phyloP scores from a whole-genome alignment of 2,329 filamentous ascomycete genomes.

The Curvularia verruculosa region DNA sequence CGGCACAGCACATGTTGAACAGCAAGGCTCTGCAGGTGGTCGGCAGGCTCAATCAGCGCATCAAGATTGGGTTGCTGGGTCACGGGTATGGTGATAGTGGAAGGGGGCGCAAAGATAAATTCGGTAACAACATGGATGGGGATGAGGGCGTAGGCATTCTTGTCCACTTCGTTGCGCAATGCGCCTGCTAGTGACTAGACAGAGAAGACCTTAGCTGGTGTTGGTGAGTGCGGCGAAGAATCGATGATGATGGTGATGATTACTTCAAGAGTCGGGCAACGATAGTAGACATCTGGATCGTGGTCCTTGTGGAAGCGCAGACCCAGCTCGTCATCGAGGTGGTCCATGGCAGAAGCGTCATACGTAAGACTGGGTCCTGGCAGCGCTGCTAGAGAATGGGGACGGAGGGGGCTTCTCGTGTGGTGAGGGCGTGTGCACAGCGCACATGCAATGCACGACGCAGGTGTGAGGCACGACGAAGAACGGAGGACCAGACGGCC shows the following conservation, averaged over 20 bases:
- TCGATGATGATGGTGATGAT: too few relatives aligned
- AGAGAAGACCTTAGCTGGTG: slow-evolving; percentile 22
- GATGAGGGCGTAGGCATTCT: slow-evolving; percentile 36
- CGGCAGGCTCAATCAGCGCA: slow-evolving; percentile 34
- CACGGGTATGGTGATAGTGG: slow-evolving; percentile 41
- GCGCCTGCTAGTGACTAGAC: slow-evolving; percentile 38
- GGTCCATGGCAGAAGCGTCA: slow-evolving; percentile 27
- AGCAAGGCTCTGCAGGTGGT: slow-evolving; percentile 37
- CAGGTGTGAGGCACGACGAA: slow-evolving; percentile 6
- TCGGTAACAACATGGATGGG: slow-evolving; percentile 41
- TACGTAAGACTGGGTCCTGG: neutral
- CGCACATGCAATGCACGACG: neutral
- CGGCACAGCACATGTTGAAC: slow-evolving; percentile 38
- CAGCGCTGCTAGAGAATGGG: slow-evolving; percentile 1
- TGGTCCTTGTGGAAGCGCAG: slow-evolving; percentile 38
- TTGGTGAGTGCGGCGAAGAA: slow-evolving; percentile 10
- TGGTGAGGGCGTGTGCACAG: slow-evolving; percentile 9
- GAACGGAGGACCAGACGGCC: neutral
- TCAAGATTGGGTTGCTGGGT: slow-evolving; percentile 36
- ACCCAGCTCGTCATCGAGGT: slow-evolving; percentile 42
- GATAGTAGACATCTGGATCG: slow-evolving; percentile 43
- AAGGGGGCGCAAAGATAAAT: slow-evolving; percentile 38
- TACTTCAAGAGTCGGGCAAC: slow-evolving; percentile 39
- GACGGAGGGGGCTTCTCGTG: neutral
- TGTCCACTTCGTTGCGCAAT: slow-evolving; percentile 38